These are phyloP conservation scores for Stropharia rugosoannulata DNA, from an alignment of 768 basidiomycete genomes.

Conservation along the genomic window DNA sequence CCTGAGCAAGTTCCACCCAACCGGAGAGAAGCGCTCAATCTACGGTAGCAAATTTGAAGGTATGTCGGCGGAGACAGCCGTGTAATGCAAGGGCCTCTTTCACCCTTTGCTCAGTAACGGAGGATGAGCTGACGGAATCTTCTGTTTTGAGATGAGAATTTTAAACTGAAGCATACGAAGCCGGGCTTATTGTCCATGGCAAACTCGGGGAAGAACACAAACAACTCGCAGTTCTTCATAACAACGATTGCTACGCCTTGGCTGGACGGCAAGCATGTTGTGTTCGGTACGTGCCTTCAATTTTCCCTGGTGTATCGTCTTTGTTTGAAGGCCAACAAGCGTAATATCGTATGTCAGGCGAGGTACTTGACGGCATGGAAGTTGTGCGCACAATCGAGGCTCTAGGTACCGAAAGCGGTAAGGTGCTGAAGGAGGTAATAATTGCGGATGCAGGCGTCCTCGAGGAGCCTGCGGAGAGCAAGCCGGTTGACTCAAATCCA, in stretches of 20 bases:
- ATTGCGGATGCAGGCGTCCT: background rate
- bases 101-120: background rate
- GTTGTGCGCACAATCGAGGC: background rate
- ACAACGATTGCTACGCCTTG: constrained; percentile 75
- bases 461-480: background rate
- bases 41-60: constrained; percentile 69
- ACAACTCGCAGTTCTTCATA: constrained; percentile 91
- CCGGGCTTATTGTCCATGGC: constrained; percentile 77
- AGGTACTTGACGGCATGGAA: constrained; percentile 29
- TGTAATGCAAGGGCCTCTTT: background rate
- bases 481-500: background rate
- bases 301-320: background rate
- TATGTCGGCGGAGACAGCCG: constrained; percentile 25
- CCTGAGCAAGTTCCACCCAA: constrained; percentile 68
- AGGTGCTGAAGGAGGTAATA: background rate
- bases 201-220: constrained; percentile 79
- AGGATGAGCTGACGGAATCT: background rate
- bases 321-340: no score
- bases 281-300: constrained; percentile 60
- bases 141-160: constrained; percentile 73
- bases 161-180: constrained; percentile 70
- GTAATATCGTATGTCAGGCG: constrained; percentile 32
- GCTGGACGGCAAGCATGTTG: constrained; percentile 84
- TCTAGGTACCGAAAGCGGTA: background rate
- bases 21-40: constrained; percentile 74